A percentile compares a stretch with the other conserved stretches of the same genome.
Conservation (phyloP, 2,329 filamentous ascomycete species). For the Lachnellula suecica region DNA sequence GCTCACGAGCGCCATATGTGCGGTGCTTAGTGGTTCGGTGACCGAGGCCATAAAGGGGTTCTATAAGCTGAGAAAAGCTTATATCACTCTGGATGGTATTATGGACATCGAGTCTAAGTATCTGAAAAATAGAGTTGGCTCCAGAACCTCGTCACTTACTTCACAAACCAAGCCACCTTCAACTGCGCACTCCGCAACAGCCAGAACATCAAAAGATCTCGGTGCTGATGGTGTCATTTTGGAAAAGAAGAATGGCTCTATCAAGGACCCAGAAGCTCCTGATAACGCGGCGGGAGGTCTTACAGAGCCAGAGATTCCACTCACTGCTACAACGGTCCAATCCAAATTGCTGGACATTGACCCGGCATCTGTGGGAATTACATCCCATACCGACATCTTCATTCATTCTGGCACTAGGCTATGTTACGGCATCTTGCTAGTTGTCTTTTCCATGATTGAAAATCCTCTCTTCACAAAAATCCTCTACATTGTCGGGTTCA, state of each 20-base stretch:
- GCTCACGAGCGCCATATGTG: slow-evolving; percentile 85
- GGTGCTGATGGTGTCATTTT: neutral
- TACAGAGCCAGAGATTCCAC: slow-evolving; percentile 6
- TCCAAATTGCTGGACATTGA: slow-evolving; percentile 30
- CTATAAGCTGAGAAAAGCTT: slow-evolving; percentile 89
- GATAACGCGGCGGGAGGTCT: neutral
- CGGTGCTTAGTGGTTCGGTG: slow-evolving; percentile 86
- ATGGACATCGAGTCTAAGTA: slow-evolving; percentile 69
- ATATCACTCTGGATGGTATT: slow-evolving; percentile 76
- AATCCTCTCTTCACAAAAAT: slow-evolving; percentile 88
- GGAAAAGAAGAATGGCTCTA: neutral
- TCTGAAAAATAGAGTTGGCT: slow-evolving; percentile 33
- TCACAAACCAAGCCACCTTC: slow-evolving; percentile 2
- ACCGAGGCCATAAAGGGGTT: slow-evolving; percentile 91
- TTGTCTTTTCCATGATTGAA: slow-evolving; percentile 82
- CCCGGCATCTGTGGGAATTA: slow-evolving; percentile 61
- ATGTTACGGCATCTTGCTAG: slow-evolving; percentile 82
- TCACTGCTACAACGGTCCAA: slow-evolving; percentile 15
- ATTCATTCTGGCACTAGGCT: slow-evolving; percentile 86
- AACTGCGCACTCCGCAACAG: neutral
- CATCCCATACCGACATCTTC: slow-evolving; percentile 79
- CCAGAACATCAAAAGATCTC: neutral
- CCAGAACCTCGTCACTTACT: slow-evolving; percentile 13
- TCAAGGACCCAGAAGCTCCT: neutral
- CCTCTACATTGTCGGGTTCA: slow-evolving; percentile 86